Percentiles rank a stretch among this genome's conserved stretches.
Conservation (phyloP, 176 grass and related monocot genomes). For the Tuctoria greenei region DNA sequence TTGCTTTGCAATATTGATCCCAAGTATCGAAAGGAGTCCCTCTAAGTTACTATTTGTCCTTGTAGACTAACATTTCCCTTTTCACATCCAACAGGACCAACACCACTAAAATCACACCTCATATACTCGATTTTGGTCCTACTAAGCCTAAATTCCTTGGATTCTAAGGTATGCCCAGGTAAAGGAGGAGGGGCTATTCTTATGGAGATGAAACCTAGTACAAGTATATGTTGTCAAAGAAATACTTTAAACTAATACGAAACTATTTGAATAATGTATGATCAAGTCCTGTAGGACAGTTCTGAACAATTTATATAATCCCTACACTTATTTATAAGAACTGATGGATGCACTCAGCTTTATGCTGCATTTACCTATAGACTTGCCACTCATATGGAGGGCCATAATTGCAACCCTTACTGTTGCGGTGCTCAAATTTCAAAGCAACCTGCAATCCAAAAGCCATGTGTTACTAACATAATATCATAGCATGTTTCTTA, state of each 20-base stretch:
- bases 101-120: too few species aligned
- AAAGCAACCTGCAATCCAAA: constrained; percentile 69
- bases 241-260: not conserved
- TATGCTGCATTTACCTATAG: constrained; percentile 68
- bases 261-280: not conserved
- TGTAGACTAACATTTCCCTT: too few species aligned
- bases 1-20: too few species aligned
- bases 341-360: not conserved
- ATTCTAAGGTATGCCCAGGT: too few species aligned
- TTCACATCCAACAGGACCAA: too few species aligned
- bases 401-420: constrained; percentile 95
- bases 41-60: too few species aligned
- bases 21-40: too few species aligned
- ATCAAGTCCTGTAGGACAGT: not conserved
- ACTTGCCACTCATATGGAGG: constrained; percentile 99
- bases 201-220: too few species aligned
- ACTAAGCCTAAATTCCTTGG: too few species aligned
- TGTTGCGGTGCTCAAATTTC: constrained; percentile 98
- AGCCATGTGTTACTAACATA: constrained; percentile 10
- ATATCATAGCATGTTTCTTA: constrained; percentile 7
- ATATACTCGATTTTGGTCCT: too few species aligned
- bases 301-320: constrained; percentile 25
- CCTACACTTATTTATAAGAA: constrained; percentile 11
- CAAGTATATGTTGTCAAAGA: not conserved
- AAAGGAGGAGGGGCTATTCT: too few species aligned